Percentiles rank a stretch among this genome's conserved stretches.
Conservation (phyloP, 495 filamentous ascomycete species). For the Lentithecium fluviatile region DNA sequence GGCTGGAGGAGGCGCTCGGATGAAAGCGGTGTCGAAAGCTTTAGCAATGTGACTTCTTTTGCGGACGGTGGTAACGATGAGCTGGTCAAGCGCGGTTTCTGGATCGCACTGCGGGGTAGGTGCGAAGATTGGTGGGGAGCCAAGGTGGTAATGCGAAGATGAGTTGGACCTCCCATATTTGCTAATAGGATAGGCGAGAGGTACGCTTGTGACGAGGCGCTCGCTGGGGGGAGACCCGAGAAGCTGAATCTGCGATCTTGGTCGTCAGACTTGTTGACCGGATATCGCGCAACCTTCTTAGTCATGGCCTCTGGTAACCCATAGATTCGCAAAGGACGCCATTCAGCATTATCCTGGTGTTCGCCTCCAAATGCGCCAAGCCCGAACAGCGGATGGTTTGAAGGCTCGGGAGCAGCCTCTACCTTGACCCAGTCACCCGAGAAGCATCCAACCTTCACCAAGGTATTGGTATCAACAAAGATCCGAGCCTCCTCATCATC, state of each 20-base stretch:
- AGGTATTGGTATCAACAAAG: slow-evolving; percentile 79
- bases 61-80: slow-evolving; percentile 76
- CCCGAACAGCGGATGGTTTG: slow-evolving; percentile 48
- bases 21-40: slow-evolving; percentile 82
- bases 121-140: slow-evolving; percentile 25
- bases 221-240: slow-evolving; percentile 46
- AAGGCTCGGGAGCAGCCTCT: slow-evolving; percentile 67
- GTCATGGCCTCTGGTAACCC: slow-evolving; percentile 68
- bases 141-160: slow-evolving; percentile 50
- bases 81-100: slow-evolving; percentile 30
- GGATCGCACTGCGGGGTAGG: slow-evolving; percentile 17
- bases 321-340: slow-evolving; percentile 82
- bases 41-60: slow-evolving; percentile 86
- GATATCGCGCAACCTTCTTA: slow-evolving; percentile 52
- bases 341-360: slow-evolving; percentile 53
- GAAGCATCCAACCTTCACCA: slow-evolving; percentile 90
- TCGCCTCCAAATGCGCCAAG: slow-evolving; percentile 55
- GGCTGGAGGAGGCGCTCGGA: slow-evolving; percentile 82
- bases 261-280: slow-evolving; percentile 47
- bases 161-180: slow-evolving; percentile 75
- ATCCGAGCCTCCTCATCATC: slow-evolving; percentile 85
- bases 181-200: slow-evolving; percentile 81
- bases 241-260: slow-evolving; percentile 53
- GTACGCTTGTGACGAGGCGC: slow-evolving; percentile 60
- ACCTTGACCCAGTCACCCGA: slow-evolving; percentile 97